Evolutionary conservation across 768 basidiomycete genomes (phyloP).

Genomic region (Lactarius deliciosus): DNA sequence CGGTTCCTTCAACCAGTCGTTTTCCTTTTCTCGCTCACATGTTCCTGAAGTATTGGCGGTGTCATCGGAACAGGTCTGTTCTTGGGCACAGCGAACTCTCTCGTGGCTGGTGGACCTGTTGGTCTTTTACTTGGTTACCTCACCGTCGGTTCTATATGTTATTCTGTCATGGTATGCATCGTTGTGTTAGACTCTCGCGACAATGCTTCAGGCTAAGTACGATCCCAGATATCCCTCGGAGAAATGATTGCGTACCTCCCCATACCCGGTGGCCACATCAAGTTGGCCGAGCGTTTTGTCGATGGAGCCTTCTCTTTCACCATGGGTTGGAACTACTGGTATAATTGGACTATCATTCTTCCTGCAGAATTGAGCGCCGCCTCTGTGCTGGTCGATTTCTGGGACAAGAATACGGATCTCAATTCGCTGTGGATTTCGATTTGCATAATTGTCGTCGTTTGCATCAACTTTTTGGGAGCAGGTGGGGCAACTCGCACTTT

Average conservation of each 20-base stretch:
- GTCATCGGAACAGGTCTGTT: slow-evolving; percentile 44
- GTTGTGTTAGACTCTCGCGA: neutral
- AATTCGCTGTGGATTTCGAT: slow-evolving; percentile 54
- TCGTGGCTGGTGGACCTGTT: slow-evolving; percentile 64
- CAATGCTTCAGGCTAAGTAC: slow-evolving; percentile 1
- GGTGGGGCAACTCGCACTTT: slow-evolving; percentile 8
- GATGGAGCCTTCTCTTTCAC: slow-evolving; percentile 63
- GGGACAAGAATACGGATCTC: slow-evolving; percentile 36
- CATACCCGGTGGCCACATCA: slow-evolving; percentile 78
- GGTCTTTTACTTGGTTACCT: slow-evolving; percentile 74
- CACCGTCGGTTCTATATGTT: slow-evolving; percentile 64
- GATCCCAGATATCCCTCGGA: slow-evolving; percentile 56
- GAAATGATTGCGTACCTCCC: slow-evolving; percentile 80
- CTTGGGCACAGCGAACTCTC: slow-evolving; percentile 48
- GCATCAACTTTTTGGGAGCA: slow-evolving; percentile 29
- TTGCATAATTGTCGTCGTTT: slow-evolving; percentile 49
- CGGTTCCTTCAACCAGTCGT: slow-evolving; percentile 6
- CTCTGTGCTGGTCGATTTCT: slow-evolving; percentile 51
- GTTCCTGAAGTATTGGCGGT: slow-evolving; percentile 37
- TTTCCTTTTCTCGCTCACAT: slow-evolving; percentile 9
- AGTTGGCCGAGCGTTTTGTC: slow-evolving; percentile 77
- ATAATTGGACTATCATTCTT: slow-evolving; percentile 22
- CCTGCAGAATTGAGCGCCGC: slow-evolving; percentile 38
- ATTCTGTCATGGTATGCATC: slow-evolving; percentile 60
- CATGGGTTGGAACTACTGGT: slow-evolving; percentile 56